Base-by-base conservation (phyloP, 306 rosid genomes). In the Citrullus amarus region DNA sequence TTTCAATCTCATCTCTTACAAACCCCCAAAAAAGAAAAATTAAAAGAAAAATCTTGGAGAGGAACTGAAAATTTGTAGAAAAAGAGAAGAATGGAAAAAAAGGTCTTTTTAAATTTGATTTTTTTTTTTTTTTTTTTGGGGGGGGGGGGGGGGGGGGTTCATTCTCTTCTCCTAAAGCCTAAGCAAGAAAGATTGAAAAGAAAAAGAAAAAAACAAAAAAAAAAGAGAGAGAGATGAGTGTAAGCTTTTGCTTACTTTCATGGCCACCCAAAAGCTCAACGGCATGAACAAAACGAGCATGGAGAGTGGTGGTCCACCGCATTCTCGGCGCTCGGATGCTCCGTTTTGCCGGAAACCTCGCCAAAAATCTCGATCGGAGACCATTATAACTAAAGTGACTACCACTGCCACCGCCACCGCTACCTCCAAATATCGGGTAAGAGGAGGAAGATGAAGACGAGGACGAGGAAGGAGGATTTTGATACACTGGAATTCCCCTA, bases 261-360 rank as follows among this genome's bases (percentile, higher is more conserved):
- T 91, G 99, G 86, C 99, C 99, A 82, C 99, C 99, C 59, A 96
- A 83, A 22, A 96, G 97, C 76, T 96, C 96, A 71, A 96, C 99
- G 20, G 98, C 99, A 65, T 96, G 99, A 80, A 92, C 98, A 80
- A 96, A 96, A 44, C 98, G 96, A 84, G 98, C 93, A 75, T 96
- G 99, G 62, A 96, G 98, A 2, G 97, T 91, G 7, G 96, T 87
- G 75, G 99, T 96, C 98, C 99, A 96, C n/a, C 99, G 91, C 99
- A 96, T 96, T 88, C 99, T 78, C 0, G 99, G 99, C 14, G 99
- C 97, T 71, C 99, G 87, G 88, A 91, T 90, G 90, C 96, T 89
- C 4, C 99, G 88, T 54, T 95, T 95, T 0, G 97, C 85, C 1
- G 97, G 99, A 38, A 92, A 95, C 46, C 99, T 84, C 0, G 97